A percentile compares a stretch with the other conserved stretches of the same genome.
Conservation (phyloP, 1,284 basidiomycete genomes). For the Xerocomus amazonicus region DNA sequence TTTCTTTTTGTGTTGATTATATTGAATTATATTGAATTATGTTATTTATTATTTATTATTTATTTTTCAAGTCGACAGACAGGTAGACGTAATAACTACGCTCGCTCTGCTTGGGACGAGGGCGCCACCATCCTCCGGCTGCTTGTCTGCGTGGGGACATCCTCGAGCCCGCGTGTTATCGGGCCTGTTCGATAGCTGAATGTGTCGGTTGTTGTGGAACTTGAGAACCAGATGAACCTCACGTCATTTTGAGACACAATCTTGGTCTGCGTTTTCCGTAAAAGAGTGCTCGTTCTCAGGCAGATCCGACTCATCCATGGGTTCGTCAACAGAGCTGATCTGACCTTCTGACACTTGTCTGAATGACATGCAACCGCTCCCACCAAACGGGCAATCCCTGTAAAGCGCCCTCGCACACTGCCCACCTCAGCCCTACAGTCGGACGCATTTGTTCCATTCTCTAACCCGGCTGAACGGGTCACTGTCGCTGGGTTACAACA, state of each 20-base stretch:
- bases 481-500: conserved; percentile 31
- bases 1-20: background rate
- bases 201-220: conserved; percentile 21
- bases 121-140: background rate
- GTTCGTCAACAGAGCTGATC: background rate
- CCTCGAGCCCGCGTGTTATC: conserved; percentile 20
- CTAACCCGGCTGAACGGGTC: background rate
- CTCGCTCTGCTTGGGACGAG: background rate
- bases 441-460: too few relatives aligned
- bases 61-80: too few relatives aligned
- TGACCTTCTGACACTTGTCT: conserved; percentile 20
- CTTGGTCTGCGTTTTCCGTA: too few relatives aligned
- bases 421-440: background rate
- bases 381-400: background rate
- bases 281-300: conserved; percentile 14
- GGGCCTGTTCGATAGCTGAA: background rate
- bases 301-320: conserved; percentile 21
- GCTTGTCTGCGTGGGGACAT: background rate
- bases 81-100: conserved; percentile 21
- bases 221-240: conserved; percentile 3
- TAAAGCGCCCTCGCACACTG: background rate
- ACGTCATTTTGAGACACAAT: conserved; percentile 13
- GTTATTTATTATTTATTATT: too few relatives aligned
- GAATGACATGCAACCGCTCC: conserved; percentile 19
- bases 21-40: too few relatives aligned